Base-by-base conservation (phyloP, 2,329 filamentous ascomycete species). In the Orbilia javanica region DNA sequence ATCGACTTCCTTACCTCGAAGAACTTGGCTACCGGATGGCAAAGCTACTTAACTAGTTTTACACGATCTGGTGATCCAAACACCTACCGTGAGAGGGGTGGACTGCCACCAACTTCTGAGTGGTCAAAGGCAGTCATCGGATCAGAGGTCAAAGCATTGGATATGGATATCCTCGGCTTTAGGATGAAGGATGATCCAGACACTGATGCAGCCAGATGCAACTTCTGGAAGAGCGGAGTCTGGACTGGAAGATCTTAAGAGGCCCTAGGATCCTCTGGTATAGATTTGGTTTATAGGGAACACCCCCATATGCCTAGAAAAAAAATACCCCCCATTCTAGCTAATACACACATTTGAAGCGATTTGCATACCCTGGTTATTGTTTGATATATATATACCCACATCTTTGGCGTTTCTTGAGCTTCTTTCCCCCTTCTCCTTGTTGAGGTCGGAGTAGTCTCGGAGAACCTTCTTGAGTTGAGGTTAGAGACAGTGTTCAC, bases 31-130 rank as follows among this genome's bases (percentile, higher is more conserved):
- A 82, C 82, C 10, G 83, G 82, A 0, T 82, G 85, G 80, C 85
- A 86, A 80, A 84, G 83, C 68, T 86, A 86, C 74, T 80, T 86
- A 11, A 82, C 84, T 3, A 84, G 83, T 11, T 86, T 85, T 77
- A 83, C 83, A n/a, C 81, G 83, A 15, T 82, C 81, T 1, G 85
- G 85, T 0, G 82, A 86, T 70, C 85, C 85, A 10, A 86, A 86
- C 78, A 84, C 80, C 0, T 82, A 81, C 25, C 80, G 82, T 1
- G 81, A 82, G 34, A 68, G 79, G 4, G 79, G 80, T 29, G 83
- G 83, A 31, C n/a, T 85, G 4, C 84, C 84, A 39, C 80, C 83
- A 1, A 83, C 84, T 1, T 80, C 84, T 7, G 63, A 80, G 5
- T 86, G 85, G 84, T 80, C 82, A 15, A 82, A 83, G 36, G 64